Conservation (phyloP, 257 asterid genomes). For the Petunia secreta region DNA sequence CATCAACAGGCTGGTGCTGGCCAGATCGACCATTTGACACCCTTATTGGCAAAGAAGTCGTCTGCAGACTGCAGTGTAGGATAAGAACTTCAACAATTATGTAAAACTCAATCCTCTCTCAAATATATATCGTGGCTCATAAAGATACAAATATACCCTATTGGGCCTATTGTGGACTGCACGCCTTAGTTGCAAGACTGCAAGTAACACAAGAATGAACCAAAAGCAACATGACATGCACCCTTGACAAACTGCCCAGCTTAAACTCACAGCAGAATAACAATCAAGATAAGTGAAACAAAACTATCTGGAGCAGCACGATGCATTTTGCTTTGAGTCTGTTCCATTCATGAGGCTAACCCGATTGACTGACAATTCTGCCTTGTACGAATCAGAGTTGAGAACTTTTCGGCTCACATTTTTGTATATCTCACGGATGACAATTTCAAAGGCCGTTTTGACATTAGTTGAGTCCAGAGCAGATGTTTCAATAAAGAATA, state of each 20-base stretch:
- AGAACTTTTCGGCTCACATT: conserved; percentile 64
- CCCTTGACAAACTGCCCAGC: conserved; percentile 21
- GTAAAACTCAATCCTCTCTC: not conserved
- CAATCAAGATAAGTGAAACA: not conserved
- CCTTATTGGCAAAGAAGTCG: too few species aligned
- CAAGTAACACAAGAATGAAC: not conserved
- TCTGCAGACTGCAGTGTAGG: not conserved
- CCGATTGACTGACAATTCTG: conserved; percentile 61
- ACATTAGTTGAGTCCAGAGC: conserved; percentile 75
- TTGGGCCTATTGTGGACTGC: conserved; percentile 8
- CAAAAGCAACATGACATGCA: not conserved
- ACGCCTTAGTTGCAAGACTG: conserved; percentile 17
- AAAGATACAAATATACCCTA: conserved; percentile 4
- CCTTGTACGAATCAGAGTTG: conserved; percentile 67
- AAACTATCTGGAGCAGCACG: conserved; percentile 64
- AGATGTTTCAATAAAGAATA: conserved; percentile 73
- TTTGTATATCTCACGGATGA: conserved; percentile 65
- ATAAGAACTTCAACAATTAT: not conserved
- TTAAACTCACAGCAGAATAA: not conserved
- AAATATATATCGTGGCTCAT: not conserved
- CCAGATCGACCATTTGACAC: too few species aligned
- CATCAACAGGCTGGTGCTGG: too few species aligned
- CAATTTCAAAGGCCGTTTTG: conserved; percentile 62
- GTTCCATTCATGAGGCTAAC: conserved; percentile 51
- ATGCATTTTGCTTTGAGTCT: conserved; percentile 60